A percentile compares a stretch with the other conserved stretches of the same genome.
These are phyloP conservation scores for Pichia californica DNA, from an alignment of 805 yeast genomes.

Conservation along the genomic window DNA sequence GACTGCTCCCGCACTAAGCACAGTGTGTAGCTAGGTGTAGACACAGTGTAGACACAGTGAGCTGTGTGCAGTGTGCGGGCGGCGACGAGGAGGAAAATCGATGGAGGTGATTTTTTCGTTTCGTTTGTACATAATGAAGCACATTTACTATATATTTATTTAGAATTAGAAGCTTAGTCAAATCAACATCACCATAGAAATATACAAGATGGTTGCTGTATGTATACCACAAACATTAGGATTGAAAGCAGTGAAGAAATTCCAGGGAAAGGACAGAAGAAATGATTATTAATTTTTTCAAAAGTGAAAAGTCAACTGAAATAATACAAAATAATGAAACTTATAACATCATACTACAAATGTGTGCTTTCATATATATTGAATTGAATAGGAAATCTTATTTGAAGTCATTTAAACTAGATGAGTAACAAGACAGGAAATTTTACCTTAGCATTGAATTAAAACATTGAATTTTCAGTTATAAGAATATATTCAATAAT, in stretches of 20 bases:
- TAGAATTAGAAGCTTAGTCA: background rate
- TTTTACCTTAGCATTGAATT: too few species aligned
- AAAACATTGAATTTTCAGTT: too few species aligned
- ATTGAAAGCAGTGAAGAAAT: background rate
- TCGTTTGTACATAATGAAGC: background rate
- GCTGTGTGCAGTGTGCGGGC: background rate
- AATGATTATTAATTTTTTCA: background rate
- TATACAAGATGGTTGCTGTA: constrained; percentile 28
- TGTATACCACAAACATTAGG: constrained; percentile 10
- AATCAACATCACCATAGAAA: constrained; percentile 8
- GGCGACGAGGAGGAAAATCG: background rate
- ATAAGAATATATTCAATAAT: too few species aligned
- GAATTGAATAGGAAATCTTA: too few species aligned
- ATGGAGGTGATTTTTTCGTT: constrained; percentile 2
- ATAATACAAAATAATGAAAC: too few species aligned
- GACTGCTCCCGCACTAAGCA: background rate
- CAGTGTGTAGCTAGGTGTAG: too few species aligned
- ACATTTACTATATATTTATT: background rate
- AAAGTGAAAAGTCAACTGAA: too few species aligned
- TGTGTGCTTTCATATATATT: too few species aligned
- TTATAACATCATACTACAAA: too few species aligned
- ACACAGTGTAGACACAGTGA: too few species aligned
- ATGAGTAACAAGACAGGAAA: too few species aligned
- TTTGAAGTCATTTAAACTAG: too few species aligned
- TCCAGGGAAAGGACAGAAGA: background rate